Conservation (phyloP, 2,329 filamentous ascomycete species). For the Capronia coronata region DNA sequence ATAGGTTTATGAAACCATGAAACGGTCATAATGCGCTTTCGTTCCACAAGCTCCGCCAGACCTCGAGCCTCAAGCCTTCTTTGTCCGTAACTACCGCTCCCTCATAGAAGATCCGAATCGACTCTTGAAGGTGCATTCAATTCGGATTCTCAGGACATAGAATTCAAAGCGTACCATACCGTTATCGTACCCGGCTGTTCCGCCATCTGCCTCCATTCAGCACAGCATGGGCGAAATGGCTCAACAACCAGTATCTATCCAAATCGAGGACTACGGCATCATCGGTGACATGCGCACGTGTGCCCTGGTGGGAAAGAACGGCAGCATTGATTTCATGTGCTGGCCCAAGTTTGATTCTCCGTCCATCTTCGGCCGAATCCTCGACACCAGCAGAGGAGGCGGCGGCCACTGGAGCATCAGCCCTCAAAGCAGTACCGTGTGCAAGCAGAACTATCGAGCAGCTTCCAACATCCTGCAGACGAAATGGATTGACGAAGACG, state of each 20-base stretch:
- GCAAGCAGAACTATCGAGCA: constrained; percentile 71
- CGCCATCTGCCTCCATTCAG: not conserved
- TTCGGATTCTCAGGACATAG: too few species aligned
- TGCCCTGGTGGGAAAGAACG: constrained; percentile 66
- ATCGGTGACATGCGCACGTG: constrained; percentile 77
- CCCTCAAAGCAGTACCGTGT: constrained; percentile 49
- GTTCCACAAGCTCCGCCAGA: not conserved
- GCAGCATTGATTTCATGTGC: constrained; percentile 71
- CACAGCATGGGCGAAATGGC: not conserved
- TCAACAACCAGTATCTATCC: constrained; percentile 8
- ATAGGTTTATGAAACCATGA: not conserved
- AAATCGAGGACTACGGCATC: constrained; percentile 70
- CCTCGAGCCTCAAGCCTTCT: not conserved
- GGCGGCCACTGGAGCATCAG: constrained; percentile 56
- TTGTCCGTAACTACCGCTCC: too few species aligned
- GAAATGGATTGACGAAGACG: constrained; percentile 68
- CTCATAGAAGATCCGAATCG: too few species aligned
- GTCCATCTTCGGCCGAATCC: constrained; percentile 64
- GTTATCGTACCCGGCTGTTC: too few species aligned
- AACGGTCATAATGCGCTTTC: not conserved
- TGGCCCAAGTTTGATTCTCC: constrained; percentile 78
- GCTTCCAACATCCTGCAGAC: constrained; percentile 71
- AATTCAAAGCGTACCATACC: too few species aligned
- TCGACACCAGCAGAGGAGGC: constrained; percentile 69
- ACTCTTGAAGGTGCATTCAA: too few species aligned